Conservation (phyloP, 805 yeast genomes). For the Candida nanaspora region DNA sequence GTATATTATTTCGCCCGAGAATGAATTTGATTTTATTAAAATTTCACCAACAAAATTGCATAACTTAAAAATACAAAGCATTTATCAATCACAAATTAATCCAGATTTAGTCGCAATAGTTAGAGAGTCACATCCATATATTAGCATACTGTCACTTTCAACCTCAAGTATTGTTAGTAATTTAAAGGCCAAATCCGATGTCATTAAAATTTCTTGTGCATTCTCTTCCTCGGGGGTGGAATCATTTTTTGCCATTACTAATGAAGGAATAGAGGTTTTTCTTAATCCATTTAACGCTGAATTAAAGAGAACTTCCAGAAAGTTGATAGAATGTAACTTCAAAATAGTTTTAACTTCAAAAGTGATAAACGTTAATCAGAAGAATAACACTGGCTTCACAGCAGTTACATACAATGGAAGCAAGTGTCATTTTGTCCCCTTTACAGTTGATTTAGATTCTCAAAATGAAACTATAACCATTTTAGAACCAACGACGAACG, state of each 20-base stretch:
- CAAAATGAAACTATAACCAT: constrained; percentile 3
- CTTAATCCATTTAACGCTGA: constrained; percentile 16
- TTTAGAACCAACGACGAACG: constrained; percentile 6
- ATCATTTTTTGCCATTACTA: constrained; percentile 22
- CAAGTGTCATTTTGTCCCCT: constrained; percentile 5
- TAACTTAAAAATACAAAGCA: constrained; percentile 25
- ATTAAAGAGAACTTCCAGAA: constrained; percentile 11
- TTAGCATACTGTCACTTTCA: constrained; percentile 28
- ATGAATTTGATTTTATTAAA: constrained; percentile 20
- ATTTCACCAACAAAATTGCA: constrained; percentile 26
- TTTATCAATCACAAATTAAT: constrained; percentile 25
- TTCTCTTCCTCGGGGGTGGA: constrained; percentile 6
- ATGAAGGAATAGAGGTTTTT: constrained; percentile 29
- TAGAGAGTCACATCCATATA: constrained; percentile 21
- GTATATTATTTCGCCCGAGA: constrained; percentile 19
- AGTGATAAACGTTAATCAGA: constrained; percentile 2
- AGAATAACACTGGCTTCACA: constrained; percentile 1
- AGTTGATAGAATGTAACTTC: constrained; percentile 3
- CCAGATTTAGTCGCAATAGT: constrained; percentile 29
- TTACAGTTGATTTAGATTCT: neutral
- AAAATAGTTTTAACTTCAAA: constrained; percentile 6
- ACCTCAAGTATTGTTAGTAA: constrained; percentile 24
- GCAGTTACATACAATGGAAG: constrained; percentile 23
- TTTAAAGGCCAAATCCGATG: constrained; percentile 20
- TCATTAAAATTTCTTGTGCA: neutral